phyloP scores from a whole-genome alignment of 495 filamentous ascomycete genomes.

The Podospora comata region DNA sequence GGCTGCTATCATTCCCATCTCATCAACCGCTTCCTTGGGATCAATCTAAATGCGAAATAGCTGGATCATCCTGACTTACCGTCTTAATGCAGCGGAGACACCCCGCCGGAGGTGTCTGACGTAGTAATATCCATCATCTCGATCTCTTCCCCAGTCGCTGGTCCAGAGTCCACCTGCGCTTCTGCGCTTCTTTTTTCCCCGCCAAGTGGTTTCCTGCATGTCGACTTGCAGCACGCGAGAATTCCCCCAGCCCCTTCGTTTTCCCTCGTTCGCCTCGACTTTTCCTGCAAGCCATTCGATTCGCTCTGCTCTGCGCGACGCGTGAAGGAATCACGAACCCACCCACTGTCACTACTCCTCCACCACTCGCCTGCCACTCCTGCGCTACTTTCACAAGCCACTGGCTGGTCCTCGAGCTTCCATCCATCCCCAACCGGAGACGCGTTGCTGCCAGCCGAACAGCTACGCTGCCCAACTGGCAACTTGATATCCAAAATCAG shows the following conservation, averaged over 20 bases:
- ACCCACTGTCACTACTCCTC: constrained; percentile 7
- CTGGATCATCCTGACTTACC: constrained; percentile 7
- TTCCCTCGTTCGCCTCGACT: constrained; percentile 22
- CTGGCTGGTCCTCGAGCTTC: neutral
- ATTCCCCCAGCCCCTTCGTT: constrained; percentile 32
- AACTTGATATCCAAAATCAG: neutral
- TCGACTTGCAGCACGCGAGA: constrained; percentile 11
- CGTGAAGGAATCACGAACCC: constrained; percentile 12
- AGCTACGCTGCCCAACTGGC: constrained; percentile 9
- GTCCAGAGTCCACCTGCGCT: constrained; percentile 1
- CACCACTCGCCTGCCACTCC: constrained; percentile 6
- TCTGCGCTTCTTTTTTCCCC: constrained; percentile 5
- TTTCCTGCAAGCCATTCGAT: constrained; percentile 23
- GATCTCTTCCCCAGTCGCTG: neutral
- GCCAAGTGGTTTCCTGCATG: constrained; percentile 13
- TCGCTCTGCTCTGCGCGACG: constrained; percentile 15
- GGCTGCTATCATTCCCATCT: neutral
- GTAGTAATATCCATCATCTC: neutral
- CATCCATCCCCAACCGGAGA: constrained; percentile 8
- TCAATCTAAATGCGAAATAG: neutral
- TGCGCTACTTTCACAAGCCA: constrained; percentile 13
- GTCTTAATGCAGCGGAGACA: neutral
- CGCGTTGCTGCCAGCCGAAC: constrained; percentile 21
- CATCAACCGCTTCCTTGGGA: neutral
- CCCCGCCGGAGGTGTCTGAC: neutral